These are phyloP conservation scores for Colletotrichum sansevieriae DNA, from an alignment of 2,329 filamentous ascomycete genomes.

Conservation along the genomic window DNA sequence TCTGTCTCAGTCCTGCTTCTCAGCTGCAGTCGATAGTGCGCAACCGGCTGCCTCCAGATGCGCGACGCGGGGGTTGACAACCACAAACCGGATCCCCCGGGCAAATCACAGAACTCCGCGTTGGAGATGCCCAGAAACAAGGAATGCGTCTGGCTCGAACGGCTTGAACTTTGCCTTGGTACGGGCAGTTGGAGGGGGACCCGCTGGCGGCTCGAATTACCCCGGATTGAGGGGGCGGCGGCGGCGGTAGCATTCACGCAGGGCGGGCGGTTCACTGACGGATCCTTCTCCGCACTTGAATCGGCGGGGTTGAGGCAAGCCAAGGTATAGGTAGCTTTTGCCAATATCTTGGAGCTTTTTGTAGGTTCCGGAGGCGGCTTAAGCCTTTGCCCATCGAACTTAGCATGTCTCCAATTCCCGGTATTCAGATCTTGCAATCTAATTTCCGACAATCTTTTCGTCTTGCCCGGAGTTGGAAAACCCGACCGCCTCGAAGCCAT, in stretches of 20 bases:
- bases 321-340: not conserved
- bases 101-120: constrained; percentile 26
- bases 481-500: not conserved
- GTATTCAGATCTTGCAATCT: not conserved
- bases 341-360: not conserved
- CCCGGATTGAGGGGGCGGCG: constrained; percentile 16
- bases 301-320: constrained; percentile 5
- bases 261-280: not conserved
- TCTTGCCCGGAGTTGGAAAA: not conserved
- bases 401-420: not conserved
- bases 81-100: not conserved
- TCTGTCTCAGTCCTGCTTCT: constrained; percentile 21
- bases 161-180: constrained; percentile 18
- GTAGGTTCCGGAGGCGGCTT: not conserved
- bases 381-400: not conserved
- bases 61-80: not conserved
- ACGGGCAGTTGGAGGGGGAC: not conserved
- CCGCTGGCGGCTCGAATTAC: constrained; percentile 39
- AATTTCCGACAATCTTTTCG: not conserved
- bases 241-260: constrained; percentile 4
- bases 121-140: not conserved
- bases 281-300: constrained; percentile 30
- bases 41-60: constrained; percentile 6
- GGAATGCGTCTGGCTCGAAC: not conserved
- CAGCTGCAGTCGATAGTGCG: constrained; percentile 19